Evolutionary conservation across 768 basidiomycete species (phyloP), one percentile per base, ranked within the genome.

Genomic region (Postia placenta): DNA sequence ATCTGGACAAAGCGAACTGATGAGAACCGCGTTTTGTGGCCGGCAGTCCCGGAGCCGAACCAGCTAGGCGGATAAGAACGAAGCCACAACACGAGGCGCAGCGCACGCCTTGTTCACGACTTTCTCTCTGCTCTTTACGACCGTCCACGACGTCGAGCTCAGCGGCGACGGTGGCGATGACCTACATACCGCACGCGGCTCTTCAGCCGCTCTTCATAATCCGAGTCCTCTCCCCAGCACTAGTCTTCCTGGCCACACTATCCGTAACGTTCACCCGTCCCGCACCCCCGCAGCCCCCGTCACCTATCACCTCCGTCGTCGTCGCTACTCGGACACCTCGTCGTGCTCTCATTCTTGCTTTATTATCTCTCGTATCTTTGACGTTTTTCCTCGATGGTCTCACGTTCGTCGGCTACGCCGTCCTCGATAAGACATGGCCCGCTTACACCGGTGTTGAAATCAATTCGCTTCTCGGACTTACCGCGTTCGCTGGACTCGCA

Each of bases 361-460:
- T 90, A 52, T 73, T 94, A 41, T 79, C 85, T 43, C 69, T 92
- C 46, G 62, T 75, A 20, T 77, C 87, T n/a, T 64, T 85, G 44
- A 82, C 85, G 14, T 94, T 81, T 63, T 72, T 94, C 44, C 66
- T 81, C 25, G 91, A 95, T 60, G 92, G 89, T 12, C 71, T 85
- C 26, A 73, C 83, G 14, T 84, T 88, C 57, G 79, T 86, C 37
- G 68, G 78, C 4, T 77, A 74, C 60, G 76, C 83, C 17, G 72
- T 92, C 37, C 60, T 91, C 49, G 71, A 77, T 55, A 80, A 82
- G 56, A 52, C 71, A 9, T 92, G 91, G 88, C 77, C 76, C 11
- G 69, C 64, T 35, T 58, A 70, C 51, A 80, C 82, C 6, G 87
- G 82, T 20, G 73, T 86, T 36, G 84, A 85, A 58, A 64, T 83